Percentiles rank a stretch among this genome's conserved stretches.
These are phyloP conservation scores for Salix koriyanagi DNA, from an alignment of 345 rosid species.

Conservation along the genomic window DNA sequence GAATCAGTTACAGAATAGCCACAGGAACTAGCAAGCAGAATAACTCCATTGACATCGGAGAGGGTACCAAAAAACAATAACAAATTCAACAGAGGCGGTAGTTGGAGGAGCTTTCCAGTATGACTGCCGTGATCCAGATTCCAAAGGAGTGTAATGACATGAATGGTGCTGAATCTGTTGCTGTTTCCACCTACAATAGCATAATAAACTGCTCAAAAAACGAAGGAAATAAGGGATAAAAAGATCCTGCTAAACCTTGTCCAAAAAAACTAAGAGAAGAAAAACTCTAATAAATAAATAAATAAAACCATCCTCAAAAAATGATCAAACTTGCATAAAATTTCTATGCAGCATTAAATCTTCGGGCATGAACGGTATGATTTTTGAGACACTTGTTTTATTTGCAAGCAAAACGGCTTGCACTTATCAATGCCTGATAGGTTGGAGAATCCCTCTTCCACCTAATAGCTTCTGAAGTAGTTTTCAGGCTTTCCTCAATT, in stretches of 20 bases:
- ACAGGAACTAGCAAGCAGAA: conserved; percentile 83
- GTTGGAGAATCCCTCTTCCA: no score
- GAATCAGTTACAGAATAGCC: conserved; percentile 83
- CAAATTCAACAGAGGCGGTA: conserved; percentile 57
- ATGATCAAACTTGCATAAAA: no score
- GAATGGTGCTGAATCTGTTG: conserved; percentile 70
- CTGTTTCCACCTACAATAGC: conserved; percentile 75
- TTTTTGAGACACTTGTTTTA: no score
- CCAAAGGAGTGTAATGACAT: conserved; percentile 74
- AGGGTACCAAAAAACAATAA: conserved; percentile 60
- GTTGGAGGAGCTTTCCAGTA: conserved; percentile 90
- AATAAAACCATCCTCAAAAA: neutral
- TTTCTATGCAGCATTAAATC: neutral
- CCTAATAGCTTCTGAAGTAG: no score
- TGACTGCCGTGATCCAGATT: conserved; percentile 45
- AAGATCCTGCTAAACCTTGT: neutral
- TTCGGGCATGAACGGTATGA: neutral
- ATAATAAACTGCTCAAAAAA: conserved; percentile 9
- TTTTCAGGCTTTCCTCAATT: no score
- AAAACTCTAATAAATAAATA: neutral
- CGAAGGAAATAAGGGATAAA: neutral
- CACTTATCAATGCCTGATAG: no score
- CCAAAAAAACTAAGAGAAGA: neutral
- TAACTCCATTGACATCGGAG: conserved; percentile 77
- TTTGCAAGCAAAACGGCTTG: no score